Base-by-base conservation (phyloP, 192 early-diverging fungal species). In the Funneliformis mosseae region DNA sequence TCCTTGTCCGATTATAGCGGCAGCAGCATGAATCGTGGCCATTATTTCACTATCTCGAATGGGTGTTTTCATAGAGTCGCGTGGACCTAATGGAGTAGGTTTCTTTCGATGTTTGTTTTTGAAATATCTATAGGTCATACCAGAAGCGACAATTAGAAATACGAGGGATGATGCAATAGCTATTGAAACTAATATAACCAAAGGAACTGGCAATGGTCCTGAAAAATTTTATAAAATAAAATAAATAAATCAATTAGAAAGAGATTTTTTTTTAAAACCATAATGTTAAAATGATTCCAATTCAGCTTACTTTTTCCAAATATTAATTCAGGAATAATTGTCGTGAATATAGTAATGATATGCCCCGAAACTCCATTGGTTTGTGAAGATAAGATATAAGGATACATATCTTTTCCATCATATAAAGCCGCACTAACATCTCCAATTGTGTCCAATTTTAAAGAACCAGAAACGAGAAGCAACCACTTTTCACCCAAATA, bases 141-240 rank as follows among this genome's bases (percentile, higher is more conserved):
- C 92, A 45, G 88, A 61, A 16, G 88, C 77, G 21, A 93, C 91
- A 60, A 93, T 88, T 4, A 92, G 80, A 81, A 92, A 88, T 21
- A 92, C 90, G 0, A 94, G 81, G 3, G 85, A 90, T 25, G 93
- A 84, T 23, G 93, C 90, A 55, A 93, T 92, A 8, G 88, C 92
- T 33, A 91, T 84, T 45, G 93, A 90, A 64, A 93, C 90, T 14
- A 93, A 81, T 39, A 94, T 91, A 4, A 94, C 91, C 48, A 91
- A 82, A 5, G 91, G 89, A 0, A 90, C 81, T 0, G 93, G 76
- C 11, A 87, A 78, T 28, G 81, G 83, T 27, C 76, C 85, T 79
- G 5, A 8, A 41, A 25, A 68, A 61, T n/a, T 62, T 9, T 21
- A 39, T 61, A 25, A 59, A 25, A 39, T 33, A 2, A 46, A 41